phyloP scores from a whole-genome alignment of 352 stramenopile genomes.

The Globisporangium spinosum region DNA sequence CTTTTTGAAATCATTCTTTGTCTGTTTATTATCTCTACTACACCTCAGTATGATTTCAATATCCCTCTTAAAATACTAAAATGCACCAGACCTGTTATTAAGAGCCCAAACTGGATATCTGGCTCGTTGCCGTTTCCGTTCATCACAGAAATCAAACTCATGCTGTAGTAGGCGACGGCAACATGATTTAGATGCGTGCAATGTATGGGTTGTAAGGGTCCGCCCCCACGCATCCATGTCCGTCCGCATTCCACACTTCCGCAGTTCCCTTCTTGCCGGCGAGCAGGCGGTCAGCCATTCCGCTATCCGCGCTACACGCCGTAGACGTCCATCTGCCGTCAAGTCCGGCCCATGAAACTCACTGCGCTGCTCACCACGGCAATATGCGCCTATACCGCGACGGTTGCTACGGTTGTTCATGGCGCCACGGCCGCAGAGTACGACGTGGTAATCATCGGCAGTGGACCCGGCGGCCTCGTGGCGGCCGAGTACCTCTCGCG shows the following conservation, averaged over 20 bases:
- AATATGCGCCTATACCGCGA: not conserved
- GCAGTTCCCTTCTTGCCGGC: not conserved
- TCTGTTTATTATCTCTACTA: not conserved
- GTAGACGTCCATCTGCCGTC: not conserved
- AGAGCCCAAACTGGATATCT: conserved; percentile 4
- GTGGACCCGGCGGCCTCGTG: conserved; percentile 48
- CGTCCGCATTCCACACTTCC: not conserved
- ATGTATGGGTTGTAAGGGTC: not conserved
- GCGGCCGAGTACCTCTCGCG: conserved; percentile 45
- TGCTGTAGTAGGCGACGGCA: not conserved
- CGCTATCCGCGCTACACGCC: not conserved
- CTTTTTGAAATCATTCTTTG: not conserved
- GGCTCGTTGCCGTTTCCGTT: not conserved
- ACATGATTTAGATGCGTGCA: not conserved
- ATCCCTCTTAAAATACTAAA: not conserved
- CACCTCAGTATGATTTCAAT: not conserved
- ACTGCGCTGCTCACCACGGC: not conserved
- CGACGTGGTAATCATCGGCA: conserved; percentile 59
- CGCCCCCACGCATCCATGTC: not conserved
- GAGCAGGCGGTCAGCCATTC: not conserved
- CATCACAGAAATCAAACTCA: conserved; percentile 3
- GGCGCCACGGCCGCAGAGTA: conserved; percentile 20
- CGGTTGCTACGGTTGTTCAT: not conserved
- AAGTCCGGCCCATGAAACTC: not conserved
- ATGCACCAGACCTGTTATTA: not conserved